Evolutionary conservation across 1,139 yeast species (phyloP), one percentile per base, ranked within the genome.

Genomic region (Petasospora fabianii): DNA sequence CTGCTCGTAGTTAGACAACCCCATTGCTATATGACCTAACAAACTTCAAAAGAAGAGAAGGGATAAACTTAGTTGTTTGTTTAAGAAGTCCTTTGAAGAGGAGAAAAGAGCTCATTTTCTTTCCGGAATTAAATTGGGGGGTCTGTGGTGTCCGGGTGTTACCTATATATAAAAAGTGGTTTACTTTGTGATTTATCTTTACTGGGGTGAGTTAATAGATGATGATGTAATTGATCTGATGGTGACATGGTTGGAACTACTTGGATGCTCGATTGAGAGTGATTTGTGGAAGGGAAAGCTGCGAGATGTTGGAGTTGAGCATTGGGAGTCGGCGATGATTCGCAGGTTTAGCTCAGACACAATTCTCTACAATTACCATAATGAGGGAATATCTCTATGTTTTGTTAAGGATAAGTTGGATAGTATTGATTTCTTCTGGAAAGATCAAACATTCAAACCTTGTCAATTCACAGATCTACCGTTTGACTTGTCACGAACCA

Each of bases 371-470:
- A 46, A 44, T 28, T 34, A 39, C 16, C 41, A 46, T 17, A 11
- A 22, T 3, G 4, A 35, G 5, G 53, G 53, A 1, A 14, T 49
- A 3, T 44, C 53, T 1, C 30, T 48, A 6, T 30, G 44, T n/a
- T 46, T 48, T 66, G 26, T 39, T 2, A 24, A 38, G 2, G 41
- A 15, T 5, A 32, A 27, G 20, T 34, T 59, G 13, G 62, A 59
- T 28, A 49, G 59, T 18, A 39, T 59, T 16, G 64, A 59, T 33
- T 59, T 59, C 45, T 59, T 46, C 34, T 34, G 39, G 7, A 39
- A 18, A 5, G 54, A 53, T 30, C 38, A 34, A 9, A 42, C 42
- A 13, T 56, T 51, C 39, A 24, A 21, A 6, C 11, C 35, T 1
- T 44, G 46, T 18, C n/a, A 36, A 3, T 28, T 36, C 4, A 12